Evolutionary conservation across 129 eudicot species (phyloP), one percentile per base, ranked within the genome.

Genomic region (Flaveria linearis): DNA sequence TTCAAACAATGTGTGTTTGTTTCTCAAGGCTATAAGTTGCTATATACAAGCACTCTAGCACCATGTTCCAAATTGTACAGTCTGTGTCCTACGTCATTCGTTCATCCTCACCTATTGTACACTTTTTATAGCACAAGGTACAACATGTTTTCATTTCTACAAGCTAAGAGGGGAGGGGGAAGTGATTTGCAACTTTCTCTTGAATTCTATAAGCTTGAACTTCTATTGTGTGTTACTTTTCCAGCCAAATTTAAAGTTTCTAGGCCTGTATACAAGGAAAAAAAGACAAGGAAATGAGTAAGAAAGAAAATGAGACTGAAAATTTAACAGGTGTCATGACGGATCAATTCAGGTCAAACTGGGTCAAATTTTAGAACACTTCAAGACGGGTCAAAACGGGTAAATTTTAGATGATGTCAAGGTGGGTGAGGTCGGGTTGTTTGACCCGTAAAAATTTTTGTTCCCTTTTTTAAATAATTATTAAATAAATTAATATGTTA

Each of bases 181-280:
- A 11, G 61, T 22, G 25, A 26, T 63, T 26, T 2, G 39, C 28
- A 20, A 62, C 77, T 72, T 70, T 63, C 68, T 23, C 22, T 64
- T 72, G 78, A 67, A 72, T 51, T 79, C 73, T 72, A 63, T 63
- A 53, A 9, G 60, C 77, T 62, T 45, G 60, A 45, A 68, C 78
- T 61, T 57, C 51, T 53, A 80, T 73, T 53, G 61, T 66, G 43
- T 65, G 33, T 26, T 42, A 26, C 7, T 36, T 36, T 36, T 36
- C 41, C 7, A 36, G 41, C 41, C 41, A 36, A 36, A 36, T 73
- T 73, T 52, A 0, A 9, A 10, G 79, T 65, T 65, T 13, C 41
- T 45, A 61, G 17, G 7, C 69, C 84, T 80, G 69, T 49, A 72
- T 42, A 15, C 71, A 69, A 69, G 25, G 15, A 58, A 1, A 22